Conservation (phyloP, 768 basidiomycete genomes). For the Lactarius tabidus region DNA sequence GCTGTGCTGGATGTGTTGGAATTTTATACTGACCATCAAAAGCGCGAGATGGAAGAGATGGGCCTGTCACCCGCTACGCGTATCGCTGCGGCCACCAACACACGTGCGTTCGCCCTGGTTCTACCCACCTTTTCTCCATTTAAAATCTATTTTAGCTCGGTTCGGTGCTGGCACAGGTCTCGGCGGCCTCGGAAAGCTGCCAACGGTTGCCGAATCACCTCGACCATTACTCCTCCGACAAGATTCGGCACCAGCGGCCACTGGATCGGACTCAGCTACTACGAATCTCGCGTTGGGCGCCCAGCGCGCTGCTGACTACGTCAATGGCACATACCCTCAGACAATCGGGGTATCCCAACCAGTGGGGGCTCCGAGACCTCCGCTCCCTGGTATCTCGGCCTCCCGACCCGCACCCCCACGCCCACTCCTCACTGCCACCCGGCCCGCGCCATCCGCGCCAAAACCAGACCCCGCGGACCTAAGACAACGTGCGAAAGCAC, state of each 20-base stretch:
- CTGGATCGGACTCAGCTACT: slow-evolving; percentile 34
- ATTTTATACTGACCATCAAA: slow-evolving; percentile 97
- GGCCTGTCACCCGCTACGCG: slow-evolving; percentile 32
- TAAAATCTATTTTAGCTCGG: slow-evolving; percentile 55
- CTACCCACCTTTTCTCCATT: slow-evolving; percentile 36
- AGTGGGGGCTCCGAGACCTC: slow-evolving; percentile 29
- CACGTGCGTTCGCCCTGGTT: slow-evolving; percentile 19
- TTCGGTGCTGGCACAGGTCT: slow-evolving; percentile 93
- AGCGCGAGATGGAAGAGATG: slow-evolving; percentile 80
- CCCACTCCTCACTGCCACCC: slow-evolving; percentile 53
- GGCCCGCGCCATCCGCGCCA: slow-evolving; percentile 51
- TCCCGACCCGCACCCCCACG: slow-evolving; percentile 67
- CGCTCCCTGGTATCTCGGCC: slow-evolving; percentile 42
- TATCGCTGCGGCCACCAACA: slow-evolving; percentile 26
- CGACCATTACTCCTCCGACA: slow-evolving; percentile 37
- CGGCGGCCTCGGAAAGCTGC: slow-evolving; percentile 55
- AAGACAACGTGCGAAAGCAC: slow-evolving; percentile 57
- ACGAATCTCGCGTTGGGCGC: slow-evolving; percentile 39
- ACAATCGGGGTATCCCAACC: slow-evolving; percentile 38
- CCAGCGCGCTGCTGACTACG: slow-evolving; percentile 58
- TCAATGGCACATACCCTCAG: slow-evolving; percentile 50
- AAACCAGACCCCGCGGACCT: slow-evolving; percentile 60
- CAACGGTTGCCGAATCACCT: slow-evolving; percentile 36
- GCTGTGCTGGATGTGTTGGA: slow-evolving; percentile 97
- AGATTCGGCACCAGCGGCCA: slow-evolving; percentile 41